These are phyloP conservation scores for Lolium multiflorum DNA, from an alignment of 176 grass and related monocot genomes.

Conservation along the genomic window DNA sequence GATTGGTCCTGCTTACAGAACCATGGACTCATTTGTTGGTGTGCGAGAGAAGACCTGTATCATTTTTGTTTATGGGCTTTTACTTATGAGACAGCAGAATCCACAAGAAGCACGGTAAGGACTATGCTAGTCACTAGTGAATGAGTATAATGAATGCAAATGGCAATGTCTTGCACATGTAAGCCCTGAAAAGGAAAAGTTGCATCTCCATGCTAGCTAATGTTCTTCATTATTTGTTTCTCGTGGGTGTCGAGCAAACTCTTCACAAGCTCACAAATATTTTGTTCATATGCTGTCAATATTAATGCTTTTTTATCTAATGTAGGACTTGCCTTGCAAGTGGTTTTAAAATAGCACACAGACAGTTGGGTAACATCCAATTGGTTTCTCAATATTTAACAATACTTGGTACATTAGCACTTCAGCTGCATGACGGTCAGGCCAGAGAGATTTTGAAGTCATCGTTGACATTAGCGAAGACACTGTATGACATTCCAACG, in stretches of 20 bases:
- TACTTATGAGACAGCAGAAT: slow-evolving; percentile 98
- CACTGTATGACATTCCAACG: slow-evolving; percentile 95
- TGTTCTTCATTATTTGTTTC: slow-evolving; percentile 33
- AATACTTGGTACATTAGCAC: slow-evolving; percentile 87
- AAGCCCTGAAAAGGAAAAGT: not conserved
- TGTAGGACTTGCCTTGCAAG: slow-evolving; percentile 90
- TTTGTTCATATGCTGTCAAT: slow-evolving; percentile 25
- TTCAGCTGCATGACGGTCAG: slow-evolving; percentile 92
- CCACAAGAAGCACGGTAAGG: slow-evolving; percentile 86
- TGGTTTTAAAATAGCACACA: slow-evolving; percentile 98
- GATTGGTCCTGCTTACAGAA: slow-evolving; percentile 85
- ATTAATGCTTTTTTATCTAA: slow-evolving; percentile 29
- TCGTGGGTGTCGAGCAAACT: not conserved
- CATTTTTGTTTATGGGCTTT: slow-evolving; percentile 91
- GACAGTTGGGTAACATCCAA: slow-evolving; percentile 96
- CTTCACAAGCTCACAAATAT: slow-evolving; percentile 17
- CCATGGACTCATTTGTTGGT: slow-evolving; percentile 94
- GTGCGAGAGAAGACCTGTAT: slow-evolving; percentile 97
- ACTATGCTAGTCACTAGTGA: slow-evolving; percentile 22
- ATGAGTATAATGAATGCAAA: slow-evolving; percentile 3
- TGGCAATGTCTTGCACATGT: not conserved
- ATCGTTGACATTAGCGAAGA: slow-evolving; percentile 89
- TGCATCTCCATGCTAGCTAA: not conserved
- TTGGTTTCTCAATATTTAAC: slow-evolving; percentile 99
- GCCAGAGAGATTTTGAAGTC: slow-evolving; percentile 98